Conservation (phyloP, 176 grass and related monocot genomes). For the Eragrostis nindensis region DNA sequence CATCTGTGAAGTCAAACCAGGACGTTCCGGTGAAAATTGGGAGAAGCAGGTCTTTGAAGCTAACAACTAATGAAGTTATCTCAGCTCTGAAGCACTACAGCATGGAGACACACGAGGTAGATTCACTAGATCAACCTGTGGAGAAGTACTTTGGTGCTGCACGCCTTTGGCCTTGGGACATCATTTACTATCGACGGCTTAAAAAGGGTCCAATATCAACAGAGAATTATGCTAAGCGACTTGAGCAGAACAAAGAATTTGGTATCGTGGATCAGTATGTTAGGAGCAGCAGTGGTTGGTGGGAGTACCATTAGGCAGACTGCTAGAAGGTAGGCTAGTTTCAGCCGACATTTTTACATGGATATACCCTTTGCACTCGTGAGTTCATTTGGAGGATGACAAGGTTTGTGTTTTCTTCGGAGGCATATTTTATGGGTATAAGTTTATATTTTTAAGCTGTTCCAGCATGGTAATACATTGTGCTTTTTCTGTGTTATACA, state of each 20-base stretch:
- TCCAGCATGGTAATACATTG: not conserved
- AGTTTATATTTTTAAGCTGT: not conserved
- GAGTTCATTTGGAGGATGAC: conserved; percentile 34
- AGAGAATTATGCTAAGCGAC: conserved; percentile 60
- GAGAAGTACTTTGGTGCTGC: conserved; percentile 65
- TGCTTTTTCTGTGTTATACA: conserved; percentile 4
- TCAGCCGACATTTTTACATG: conserved; percentile 4
- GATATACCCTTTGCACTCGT: not conserved
- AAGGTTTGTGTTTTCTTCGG: conserved; percentile 28
- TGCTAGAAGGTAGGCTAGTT: conserved; percentile 1
- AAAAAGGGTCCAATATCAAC: conserved; percentile 70
- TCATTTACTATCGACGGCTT: conserved; percentile 45
- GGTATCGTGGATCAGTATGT: conserved; percentile 64
- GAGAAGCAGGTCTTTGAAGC: conserved; percentile 45
- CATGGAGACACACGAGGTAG: conserved; percentile 36
- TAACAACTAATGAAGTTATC: conserved; percentile 54
- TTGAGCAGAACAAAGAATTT: conserved; percentile 72
- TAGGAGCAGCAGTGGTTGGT: conserved; percentile 75
- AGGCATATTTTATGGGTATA: conserved; percentile 15
- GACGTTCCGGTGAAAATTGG: not conserved
- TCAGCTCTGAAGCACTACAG: conserved; percentile 46
- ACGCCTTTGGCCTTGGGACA: conserved; percentile 65
- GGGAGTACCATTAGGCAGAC: conserved; percentile 40
- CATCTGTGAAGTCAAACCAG: conserved; percentile 21
- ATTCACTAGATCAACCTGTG: conserved; percentile 34